Conservation (phyloP, 2,329 filamentous ascomycete species). For the Penicillium sp. region DNA sequence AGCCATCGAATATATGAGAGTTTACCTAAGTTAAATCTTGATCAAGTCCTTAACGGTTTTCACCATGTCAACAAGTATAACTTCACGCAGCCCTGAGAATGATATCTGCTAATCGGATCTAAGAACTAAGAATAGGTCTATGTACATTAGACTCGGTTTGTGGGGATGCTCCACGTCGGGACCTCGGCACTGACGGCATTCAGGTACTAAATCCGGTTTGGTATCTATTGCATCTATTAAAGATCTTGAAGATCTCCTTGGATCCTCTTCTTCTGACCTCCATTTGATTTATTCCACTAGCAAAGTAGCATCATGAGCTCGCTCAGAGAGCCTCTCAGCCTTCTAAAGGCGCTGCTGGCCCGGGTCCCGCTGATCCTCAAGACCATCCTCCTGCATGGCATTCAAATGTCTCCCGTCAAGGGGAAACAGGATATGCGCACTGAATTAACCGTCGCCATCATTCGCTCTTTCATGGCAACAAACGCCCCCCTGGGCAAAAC, state of each 20-base stretch:
- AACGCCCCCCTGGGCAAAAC: slow-evolving; percentile 56
- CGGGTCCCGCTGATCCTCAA: slow-evolving; percentile 45
- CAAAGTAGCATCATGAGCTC: slow-evolving; percentile 22
- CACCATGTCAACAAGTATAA: no score
- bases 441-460: slow-evolving; percentile 66
- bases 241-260: not conserved
- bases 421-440: slow-evolving; percentile 77
- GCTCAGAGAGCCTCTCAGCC: slow-evolving; percentile 21
- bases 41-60: no score
- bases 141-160: not conserved
- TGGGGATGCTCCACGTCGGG: slow-evolving; percentile 4
- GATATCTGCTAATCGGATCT: no score
- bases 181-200: slow-evolving; percentile 19
- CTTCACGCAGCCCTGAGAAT: no score
- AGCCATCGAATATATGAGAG: no score
- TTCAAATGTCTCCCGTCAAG: slow-evolving; percentile 67
- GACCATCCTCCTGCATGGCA: slow-evolving; percentile 43
- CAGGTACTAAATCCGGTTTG: slow-evolving; percentile 18
- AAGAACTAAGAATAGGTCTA: no score
- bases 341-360: slow-evolving; percentile 40
- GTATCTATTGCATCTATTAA: not conserved
- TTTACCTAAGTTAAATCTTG: no score
- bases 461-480: slow-evolving; percentile 63
- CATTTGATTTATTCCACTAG: not conserved
- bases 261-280: not conserved